Conservation (phyloP, 805 yeast genomes). For the Candida silvicultrix region DNA sequence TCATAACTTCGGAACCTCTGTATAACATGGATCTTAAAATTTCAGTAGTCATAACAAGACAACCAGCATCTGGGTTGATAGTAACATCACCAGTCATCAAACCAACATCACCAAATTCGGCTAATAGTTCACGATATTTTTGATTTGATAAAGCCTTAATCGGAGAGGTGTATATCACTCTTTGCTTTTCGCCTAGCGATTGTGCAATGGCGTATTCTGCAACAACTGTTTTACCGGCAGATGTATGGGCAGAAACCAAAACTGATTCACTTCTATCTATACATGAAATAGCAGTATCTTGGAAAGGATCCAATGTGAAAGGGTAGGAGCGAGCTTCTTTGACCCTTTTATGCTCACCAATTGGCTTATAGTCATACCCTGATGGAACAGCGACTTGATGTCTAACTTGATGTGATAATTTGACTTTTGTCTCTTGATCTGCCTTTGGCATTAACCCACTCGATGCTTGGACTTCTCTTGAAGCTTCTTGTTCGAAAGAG, state of each 20-base stretch:
- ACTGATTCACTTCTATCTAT: constrained; percentile 94
- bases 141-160: constrained; percentile 93
- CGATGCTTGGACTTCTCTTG: constrained; percentile 81
- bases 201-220: constrained; percentile 98
- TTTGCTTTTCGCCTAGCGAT: constrained; percentile 82
- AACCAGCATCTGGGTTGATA: constrained; percentile 96
- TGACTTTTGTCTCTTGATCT: constrained; percentile 46
- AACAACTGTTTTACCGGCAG: constrained; percentile 96
- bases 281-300: constrained; percentile 93
- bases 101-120: constrained; percentile 96
- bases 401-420: constrained; percentile 87
- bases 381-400: constrained; percentile 98
- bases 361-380: constrained; percentile 80
- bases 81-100: constrained; percentile 99
- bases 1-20: constrained; percentile 95
- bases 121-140: constrained; percentile 84
- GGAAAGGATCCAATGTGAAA: constrained; percentile 92
- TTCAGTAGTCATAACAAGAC: constrained; percentile 98
- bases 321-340: constrained; percentile 88
- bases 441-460: constrained; percentile 52
- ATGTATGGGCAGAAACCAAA: constrained; percentile 94
- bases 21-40: constrained; percentile 95
- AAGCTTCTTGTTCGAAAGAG: constrained; percentile 81
- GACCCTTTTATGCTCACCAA: constrained; percentile 74
- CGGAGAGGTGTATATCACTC: constrained; percentile 94